Base-by-base conservation (phyloP, 495 filamentous ascomycete genomes). In the Penicillium odoratum region DNA sequence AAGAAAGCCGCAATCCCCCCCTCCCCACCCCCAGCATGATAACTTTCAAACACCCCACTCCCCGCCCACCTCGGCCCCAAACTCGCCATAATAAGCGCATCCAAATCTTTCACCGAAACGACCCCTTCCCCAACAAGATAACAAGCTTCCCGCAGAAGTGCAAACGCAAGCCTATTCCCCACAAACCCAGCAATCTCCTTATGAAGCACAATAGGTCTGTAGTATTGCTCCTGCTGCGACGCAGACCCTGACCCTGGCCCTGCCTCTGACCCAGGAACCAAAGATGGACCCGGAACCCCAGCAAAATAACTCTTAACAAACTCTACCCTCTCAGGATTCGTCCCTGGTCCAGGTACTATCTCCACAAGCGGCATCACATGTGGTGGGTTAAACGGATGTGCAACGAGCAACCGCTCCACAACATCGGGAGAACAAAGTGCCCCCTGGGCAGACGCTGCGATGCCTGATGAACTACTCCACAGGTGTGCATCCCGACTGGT, bases 351-450 rank as follows among this genome's bases (percentile, higher is more conserved):
- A 0, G 83, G 83, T 1, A 86, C 84, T 53, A 85, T 67, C 65
- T 86, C 83, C n/a, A 86, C 68, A 0, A 87, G 60, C 0, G 84
- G 83, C 78, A 87, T 85, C 30, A 87, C 73, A 62, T 87, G 82
- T 7, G 83, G 85, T 16, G 82, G 85, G 42, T 87, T 86, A 58
- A 83, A 88, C 1, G 84, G 83, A 62, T 87, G 85, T 18, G 82
- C 82, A 5, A 85, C 76, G 0, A 85, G 55, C 4, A 87, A 60
- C 2, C 83, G 70, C 8, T 63, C 70, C 13, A 68, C 74, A 31
- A 82, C 74, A 25, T 65, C 48, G 69, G 81, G 73, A 0, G 46
- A 34, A 28, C 55, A 63, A 1, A 67, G 42, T 11, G 50, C 46
- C 3, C 52, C 59, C 52, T 87, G 83, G 36, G 56, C 63, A 2